Conservation (phyloP, 1,284 basidiomycete species). For the Naganishia cerealis region DNA sequence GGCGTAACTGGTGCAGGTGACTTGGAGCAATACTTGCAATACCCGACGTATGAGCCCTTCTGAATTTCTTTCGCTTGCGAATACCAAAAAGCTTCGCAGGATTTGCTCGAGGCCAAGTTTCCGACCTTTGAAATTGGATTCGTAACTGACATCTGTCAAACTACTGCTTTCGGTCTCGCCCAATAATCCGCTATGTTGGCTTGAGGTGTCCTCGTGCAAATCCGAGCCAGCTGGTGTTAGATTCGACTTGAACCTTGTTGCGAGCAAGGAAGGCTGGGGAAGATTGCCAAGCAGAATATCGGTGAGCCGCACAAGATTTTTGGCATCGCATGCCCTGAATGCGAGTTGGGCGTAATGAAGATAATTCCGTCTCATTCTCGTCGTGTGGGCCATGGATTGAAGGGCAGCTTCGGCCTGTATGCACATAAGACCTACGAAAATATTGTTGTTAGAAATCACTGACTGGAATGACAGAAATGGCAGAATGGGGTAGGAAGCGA, state of each 20-base stretch:
- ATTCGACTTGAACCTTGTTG: conserved; percentile 5
- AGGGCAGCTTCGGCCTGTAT: conserved; percentile 8
- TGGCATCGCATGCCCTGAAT: conserved; percentile 15
- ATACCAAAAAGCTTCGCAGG: conserved; percentile 27
- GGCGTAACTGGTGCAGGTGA: conserved; percentile 30
- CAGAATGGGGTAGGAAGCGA: not conserved
- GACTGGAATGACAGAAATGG: not conserved
- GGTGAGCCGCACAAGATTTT: conserved; percentile 10
- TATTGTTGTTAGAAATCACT: not conserved
- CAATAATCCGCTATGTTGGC: conserved; percentile 1
- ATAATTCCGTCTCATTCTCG: conserved; percentile 2
- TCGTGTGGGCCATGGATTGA: not conserved
- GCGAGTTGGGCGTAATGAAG: conserved; percentile 18
- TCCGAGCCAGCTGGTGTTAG: not conserved
- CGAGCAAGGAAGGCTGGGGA: not conserved
- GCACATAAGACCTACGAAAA: conserved; percentile 22
- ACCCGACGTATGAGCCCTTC: conserved; percentile 30
- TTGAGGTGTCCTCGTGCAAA: conserved; percentile 11
- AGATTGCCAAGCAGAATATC: conserved; percentile 5
- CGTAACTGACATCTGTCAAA: not conserved
- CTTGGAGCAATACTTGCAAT: conserved; percentile 31
- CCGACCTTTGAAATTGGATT: not conserved
- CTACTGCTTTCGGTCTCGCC: conserved; percentile 3
- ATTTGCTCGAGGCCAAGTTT: conserved; percentile 31
- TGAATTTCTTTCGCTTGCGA: conserved; percentile 32